These are phyloP conservation scores for Alternaria angustiovoidea DNA, from an alignment of 2,329 filamentous ascomycete species.

Conservation along the genomic window DNA sequence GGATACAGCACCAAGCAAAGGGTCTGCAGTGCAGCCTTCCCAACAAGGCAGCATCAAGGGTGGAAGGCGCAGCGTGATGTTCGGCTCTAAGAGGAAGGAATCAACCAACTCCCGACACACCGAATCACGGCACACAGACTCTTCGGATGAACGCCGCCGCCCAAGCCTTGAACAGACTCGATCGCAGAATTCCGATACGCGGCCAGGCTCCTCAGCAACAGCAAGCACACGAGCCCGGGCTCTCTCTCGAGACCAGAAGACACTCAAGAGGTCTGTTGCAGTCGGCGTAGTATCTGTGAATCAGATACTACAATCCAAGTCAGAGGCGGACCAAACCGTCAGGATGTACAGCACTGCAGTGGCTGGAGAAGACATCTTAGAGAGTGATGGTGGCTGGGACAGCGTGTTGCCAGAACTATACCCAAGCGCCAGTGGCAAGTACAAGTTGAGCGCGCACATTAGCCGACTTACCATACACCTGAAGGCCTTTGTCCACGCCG, in stretches of 20 bases:
- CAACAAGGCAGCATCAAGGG: conserved; percentile 50
- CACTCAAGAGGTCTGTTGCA: conserved; percentile 73
- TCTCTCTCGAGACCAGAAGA: conserved; percentile 56
- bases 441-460: conserved; percentile 74
- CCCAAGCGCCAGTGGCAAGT: conserved; percentile 75
- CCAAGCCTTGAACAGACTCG: conserved; percentile 36
- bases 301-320: conserved; percentile 72
- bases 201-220: conserved; percentile 40
- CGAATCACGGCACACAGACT: conserved; percentile 22
- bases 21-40: conserved; percentile 38
- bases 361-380: conserved; percentile 45
- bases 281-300: conserved; percentile 82
- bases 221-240: conserved; percentile 38
- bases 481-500: conserved; percentile 77
- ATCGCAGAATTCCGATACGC: conserved; percentile 33
- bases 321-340: conserved; percentile 78
- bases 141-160: conserved; percentile 29
- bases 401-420: conserved; percentile 71
- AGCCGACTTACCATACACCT: conserved; percentile 83
- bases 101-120: conserved; percentile 36
- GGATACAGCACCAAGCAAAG: conserved; percentile 36
- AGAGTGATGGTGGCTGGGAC: conserved; percentile 73
- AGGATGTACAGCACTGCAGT: conserved; percentile 75
- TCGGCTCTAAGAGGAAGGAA: conserved; percentile 66
- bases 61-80: conserved; percentile 67